Conservation (phyloP, 257 asterid species). For the Solanum arcanum region DNA sequence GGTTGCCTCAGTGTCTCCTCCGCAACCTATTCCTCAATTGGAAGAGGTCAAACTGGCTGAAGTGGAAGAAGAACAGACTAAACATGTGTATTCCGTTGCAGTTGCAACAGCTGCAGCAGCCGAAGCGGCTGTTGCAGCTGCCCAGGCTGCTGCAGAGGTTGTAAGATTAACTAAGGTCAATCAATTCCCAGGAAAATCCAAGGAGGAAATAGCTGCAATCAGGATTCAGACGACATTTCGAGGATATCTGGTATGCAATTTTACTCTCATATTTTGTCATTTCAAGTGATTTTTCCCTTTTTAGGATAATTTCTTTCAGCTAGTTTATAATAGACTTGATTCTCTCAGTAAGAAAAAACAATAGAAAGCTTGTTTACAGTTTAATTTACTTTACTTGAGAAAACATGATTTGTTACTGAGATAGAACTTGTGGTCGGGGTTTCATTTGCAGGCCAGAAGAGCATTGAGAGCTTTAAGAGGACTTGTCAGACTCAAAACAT, state of each 20-base stretch:
- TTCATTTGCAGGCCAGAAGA: constrained; percentile 1
- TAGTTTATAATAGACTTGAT: neutral
- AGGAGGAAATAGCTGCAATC: neutral
- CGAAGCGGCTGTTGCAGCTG: constrained; percentile 16
- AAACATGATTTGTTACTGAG: neutral
- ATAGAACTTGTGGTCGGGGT: neutral
- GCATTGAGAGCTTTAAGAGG: constrained; percentile 8
- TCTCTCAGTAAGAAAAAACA: neutral
- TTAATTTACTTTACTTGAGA: neutral
- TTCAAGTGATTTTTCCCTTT: neutral
- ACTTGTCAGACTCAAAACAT: constrained; percentile 4
- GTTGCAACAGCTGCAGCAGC: constrained; percentile 14
- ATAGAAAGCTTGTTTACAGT: neutral
- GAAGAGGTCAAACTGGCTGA: constrained; percentile 51
- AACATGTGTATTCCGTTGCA: constrained; percentile 14
- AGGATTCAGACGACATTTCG: constrained; percentile 9
- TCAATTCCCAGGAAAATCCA: neutral
- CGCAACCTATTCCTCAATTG: constrained; percentile 34
- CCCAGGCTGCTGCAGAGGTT: constrained; percentile 19
- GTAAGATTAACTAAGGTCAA: neutral
- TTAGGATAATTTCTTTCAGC: neutral
- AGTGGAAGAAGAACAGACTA: constrained; percentile 48
- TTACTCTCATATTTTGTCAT: neutral
- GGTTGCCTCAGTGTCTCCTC: constrained; percentile 28
- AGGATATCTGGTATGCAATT: constrained; percentile 4